These are phyloP conservation scores for Boletellus emodensis DNA, from an alignment of 768 basidiomycete species.

Conservation along the genomic window DNA sequence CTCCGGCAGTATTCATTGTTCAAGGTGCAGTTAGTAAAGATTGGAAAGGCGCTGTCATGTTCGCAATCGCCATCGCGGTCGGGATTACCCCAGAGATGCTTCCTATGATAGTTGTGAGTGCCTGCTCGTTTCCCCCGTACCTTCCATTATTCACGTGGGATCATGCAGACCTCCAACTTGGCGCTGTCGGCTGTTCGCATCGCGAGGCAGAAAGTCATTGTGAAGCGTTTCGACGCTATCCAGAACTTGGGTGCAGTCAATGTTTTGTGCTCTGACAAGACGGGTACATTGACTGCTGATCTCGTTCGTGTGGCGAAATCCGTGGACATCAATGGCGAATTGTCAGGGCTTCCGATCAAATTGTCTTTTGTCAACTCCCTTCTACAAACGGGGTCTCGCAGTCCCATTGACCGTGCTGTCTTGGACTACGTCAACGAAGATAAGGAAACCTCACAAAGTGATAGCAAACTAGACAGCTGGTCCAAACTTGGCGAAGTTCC, in stretches of 20 bases:
- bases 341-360: conserved; percentile 22
- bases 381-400: conserved; percentile 34
- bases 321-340: conserved; percentile 19
- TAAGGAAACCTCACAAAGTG: conserved; percentile 9
- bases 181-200: conserved; percentile 55
- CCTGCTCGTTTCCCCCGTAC: neutral
- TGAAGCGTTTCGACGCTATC: conserved; percentile 59
- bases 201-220: conserved; percentile 56
- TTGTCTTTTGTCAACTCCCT: conserved; percentile 32
- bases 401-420: conserved; percentile 34
- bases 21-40: conserved; percentile 31
- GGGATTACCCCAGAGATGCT: conserved; percentile 33
- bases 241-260: conserved; percentile 57
- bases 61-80: conserved; percentile 29
- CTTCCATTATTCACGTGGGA: conserved; percentile 21
- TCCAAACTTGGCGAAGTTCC: conserved; percentile 33
- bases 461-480: conserved; percentile 19
- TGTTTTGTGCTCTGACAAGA: conserved; percentile 60
- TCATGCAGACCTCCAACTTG: conserved; percentile 54
- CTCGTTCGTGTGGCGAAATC: conserved; percentile 36
- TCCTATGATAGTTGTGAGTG: conserved; percentile 32
- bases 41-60: conserved; percentile 31
- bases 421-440: conserved; percentile 23
- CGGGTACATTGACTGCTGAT: conserved; percentile 51
- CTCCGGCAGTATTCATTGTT: conserved; percentile 27